Conservation (phyloP, 768 basidiomycete genomes). For the Scleroderma citrinum region DNA sequence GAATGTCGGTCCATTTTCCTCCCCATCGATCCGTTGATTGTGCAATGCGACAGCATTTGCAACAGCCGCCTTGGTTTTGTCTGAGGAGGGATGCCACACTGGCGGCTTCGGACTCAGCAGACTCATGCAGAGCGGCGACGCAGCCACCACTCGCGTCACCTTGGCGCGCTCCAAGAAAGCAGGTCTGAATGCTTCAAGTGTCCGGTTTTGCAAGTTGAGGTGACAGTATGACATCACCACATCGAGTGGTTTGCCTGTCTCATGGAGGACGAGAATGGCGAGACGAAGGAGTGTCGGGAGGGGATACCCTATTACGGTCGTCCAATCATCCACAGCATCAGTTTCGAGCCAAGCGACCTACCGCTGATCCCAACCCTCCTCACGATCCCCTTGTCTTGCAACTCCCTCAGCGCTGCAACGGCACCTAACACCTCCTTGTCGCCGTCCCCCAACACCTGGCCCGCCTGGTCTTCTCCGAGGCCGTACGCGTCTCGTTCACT, state of each 20-base stretch:
- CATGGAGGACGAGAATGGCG: constrained; percentile 65
- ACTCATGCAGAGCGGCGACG: constrained; percentile 84
- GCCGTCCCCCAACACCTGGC: constrained; percentile 54
- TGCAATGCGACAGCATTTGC: constrained; percentile 28
- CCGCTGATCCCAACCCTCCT: constrained; percentile 77
- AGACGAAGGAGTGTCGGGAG: constrained; percentile 81
- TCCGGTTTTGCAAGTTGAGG: constrained; percentile 67
- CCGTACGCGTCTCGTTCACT: constrained; percentile 60
- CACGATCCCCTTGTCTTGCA: constrained; percentile 70
- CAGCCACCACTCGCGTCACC: constrained; percentile 63
- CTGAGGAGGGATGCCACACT: constrained; percentile 74
- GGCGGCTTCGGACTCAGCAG: constrained; percentile 57
- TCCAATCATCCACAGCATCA: background rate
- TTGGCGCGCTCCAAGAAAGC: constrained; percentile 57
- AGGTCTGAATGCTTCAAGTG: constrained; percentile 48
- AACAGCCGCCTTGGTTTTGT: constrained; percentile 39
- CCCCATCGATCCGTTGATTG: constrained; percentile 36
- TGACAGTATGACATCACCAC: constrained; percentile 78
- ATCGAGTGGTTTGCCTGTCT: constrained; percentile 65
- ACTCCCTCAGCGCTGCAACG: constrained; percentile 53
- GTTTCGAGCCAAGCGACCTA: constrained; percentile 20
- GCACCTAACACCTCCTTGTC: constrained; percentile 71
- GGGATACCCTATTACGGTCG: constrained; percentile 55
- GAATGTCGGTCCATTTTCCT: constrained; percentile 22
- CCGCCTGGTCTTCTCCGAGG: constrained; percentile 51